Percentiles rank a stretch among this genome's conserved stretches.
phyloP scores from a whole-genome alignment of 768 basidiomycete species.

The Crucibulum laeve region DNA sequence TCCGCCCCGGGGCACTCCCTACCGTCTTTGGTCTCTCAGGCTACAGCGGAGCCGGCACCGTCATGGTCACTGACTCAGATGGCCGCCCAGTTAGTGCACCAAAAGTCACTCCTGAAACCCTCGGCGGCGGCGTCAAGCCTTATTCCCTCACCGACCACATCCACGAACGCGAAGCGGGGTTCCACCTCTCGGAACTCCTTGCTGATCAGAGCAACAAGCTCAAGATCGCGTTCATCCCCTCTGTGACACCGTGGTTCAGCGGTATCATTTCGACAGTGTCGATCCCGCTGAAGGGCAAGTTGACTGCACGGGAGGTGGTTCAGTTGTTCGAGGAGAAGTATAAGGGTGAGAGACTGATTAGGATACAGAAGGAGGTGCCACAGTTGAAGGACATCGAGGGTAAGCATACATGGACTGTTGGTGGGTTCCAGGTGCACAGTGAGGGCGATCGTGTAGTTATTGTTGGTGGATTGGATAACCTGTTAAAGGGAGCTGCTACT shows the following conservation, averaged over 20 bases:
- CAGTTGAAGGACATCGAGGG: conserved; percentile 70
- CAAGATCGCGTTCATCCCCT: conserved; percentile 81
- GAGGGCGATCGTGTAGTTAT: conserved; percentile 88
- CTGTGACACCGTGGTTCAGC: conserved; percentile 92
- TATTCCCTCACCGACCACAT: conserved; percentile 97
- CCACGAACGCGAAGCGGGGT: conserved; percentile 93
- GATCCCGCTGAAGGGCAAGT: conserved; percentile 65
- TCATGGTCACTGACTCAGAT: conserved; percentile 60
- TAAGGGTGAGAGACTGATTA: conserved; percentile 66
- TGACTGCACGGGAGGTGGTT: conserved; percentile 70
- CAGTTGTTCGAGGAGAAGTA: conserved; percentile 79
- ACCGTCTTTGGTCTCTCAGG: conserved; percentile 93
- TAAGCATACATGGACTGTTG: conserved; percentile 86
- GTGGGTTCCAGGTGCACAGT: conserved; percentile 92
- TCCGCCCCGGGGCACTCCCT: conserved; percentile 59
- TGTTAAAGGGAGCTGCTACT: conserved; percentile 98
- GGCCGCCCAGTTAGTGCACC: conserved; percentile 73
- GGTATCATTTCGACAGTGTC: conserved; percentile 89
- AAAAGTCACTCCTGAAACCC: conserved; percentile 75
- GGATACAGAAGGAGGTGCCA: conserved; percentile 65
- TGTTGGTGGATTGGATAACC: conserved; percentile 90
- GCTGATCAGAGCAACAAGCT: conserved; percentile 23
- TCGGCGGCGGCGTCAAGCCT: conserved; percentile 73
- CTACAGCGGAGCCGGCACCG: conserved; percentile 93
- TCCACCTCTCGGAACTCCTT: conserved; percentile 71